Evolutionary conservation across 208 protist species (phyloP), one percentile per base, ranked within the genome.

Genomic region (Acanthamoeba rhysodes): DNA sequence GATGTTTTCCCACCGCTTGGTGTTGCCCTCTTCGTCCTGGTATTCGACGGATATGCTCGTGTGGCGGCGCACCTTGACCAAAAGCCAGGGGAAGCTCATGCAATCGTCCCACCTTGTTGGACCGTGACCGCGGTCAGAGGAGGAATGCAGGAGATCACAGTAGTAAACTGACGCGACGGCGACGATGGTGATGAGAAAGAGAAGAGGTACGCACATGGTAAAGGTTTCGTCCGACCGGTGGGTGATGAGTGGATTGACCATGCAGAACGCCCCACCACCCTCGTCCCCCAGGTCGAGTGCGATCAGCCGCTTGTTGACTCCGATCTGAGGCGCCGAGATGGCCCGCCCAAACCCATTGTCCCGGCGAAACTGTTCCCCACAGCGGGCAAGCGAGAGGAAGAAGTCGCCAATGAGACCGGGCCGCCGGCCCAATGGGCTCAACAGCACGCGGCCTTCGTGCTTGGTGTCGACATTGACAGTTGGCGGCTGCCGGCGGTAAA

Each of bases 71-170:
- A 91, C 84, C 34, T 91, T 91, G 50, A 41, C 84, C 55, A 91
- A 27, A 32, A 91, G 59, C 84, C 84, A 91, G 4, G 84, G 84
- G 34, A 91, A 91, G 84, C 84, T 91, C 84, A 91, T 91, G 84
- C 84, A 91, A 41, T 91, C 84, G 48, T 91, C 84, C 84, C 84
- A 91, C 84, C 84, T 90, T 82, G 80, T 20, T 14, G 34, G 29
- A 90, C 8, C 14, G 37, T 22, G 16, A 45, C 14, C 32, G 6
- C 64, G 9, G 20, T 7, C 9, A 78, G 66, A 87, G 16, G 37
- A 87, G 41, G 22, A 84, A 37, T 41, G n/a, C 76, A 84, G 41
- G 41, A 45, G 41, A 2, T 10, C 3, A 2, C 1, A 45, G 41
- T 27, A 14, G 7, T 4, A 24, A 27, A 62, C 57, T 0, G 57